phyloP scores from a whole-genome alignment of 805 yeast genomes.

The Zygoascus ofunaensis region DNA sequence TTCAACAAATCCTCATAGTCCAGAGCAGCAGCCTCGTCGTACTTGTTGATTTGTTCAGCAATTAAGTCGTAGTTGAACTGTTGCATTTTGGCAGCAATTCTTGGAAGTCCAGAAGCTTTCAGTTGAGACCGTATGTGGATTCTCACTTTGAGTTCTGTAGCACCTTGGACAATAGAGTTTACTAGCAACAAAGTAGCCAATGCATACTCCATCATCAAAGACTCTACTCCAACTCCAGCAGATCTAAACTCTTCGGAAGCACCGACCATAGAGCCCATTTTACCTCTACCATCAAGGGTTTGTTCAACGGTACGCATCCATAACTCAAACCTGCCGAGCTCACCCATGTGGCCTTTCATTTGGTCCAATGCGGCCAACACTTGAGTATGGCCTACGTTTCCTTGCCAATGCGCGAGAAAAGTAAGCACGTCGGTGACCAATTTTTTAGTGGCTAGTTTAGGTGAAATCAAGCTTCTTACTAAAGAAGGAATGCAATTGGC shows the following conservation, averaged over 20 bases:
- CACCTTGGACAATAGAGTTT: slow-evolving; percentile 42
- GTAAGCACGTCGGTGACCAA: slow-evolving; percentile 71
- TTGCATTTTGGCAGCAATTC: slow-evolving; percentile 44
- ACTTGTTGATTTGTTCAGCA: slow-evolving; percentile 56
- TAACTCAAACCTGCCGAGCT: slow-evolving; percentile 43
- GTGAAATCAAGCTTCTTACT: slow-evolving; percentile 64
- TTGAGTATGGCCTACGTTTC: slow-evolving; percentile 44
- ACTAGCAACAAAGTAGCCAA: slow-evolving; percentile 61
- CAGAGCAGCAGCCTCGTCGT: slow-evolving; percentile 44
- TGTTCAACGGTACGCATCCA: slow-evolving; percentile 63
- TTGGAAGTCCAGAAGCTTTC: slow-evolving; percentile 46
- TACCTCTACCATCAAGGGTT: slow-evolving; percentile 78
- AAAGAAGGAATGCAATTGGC: slow-evolving; percentile 50
- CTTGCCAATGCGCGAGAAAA: slow-evolving; percentile 40
- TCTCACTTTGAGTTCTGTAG: slow-evolving; percentile 32
- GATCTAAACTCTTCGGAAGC: slow-evolving; percentile 73
- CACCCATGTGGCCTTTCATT: slow-evolving; percentile 31
- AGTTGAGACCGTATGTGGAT: slow-evolving; percentile 52
- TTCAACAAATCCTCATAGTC: slow-evolving; percentile 42
- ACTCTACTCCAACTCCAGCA: slow-evolving; percentile 44
- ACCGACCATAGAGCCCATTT: slow-evolving; percentile 84
- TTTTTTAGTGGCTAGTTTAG: slow-evolving; percentile 65
- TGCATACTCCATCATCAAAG: slow-evolving; percentile 60
- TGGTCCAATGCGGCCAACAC: slow-evolving; percentile 46
- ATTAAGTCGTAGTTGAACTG: slow-evolving; percentile 48